Base-by-base conservation (phyloP, 148 eudicot species). In the Nepenthes gracilis region DNA sequence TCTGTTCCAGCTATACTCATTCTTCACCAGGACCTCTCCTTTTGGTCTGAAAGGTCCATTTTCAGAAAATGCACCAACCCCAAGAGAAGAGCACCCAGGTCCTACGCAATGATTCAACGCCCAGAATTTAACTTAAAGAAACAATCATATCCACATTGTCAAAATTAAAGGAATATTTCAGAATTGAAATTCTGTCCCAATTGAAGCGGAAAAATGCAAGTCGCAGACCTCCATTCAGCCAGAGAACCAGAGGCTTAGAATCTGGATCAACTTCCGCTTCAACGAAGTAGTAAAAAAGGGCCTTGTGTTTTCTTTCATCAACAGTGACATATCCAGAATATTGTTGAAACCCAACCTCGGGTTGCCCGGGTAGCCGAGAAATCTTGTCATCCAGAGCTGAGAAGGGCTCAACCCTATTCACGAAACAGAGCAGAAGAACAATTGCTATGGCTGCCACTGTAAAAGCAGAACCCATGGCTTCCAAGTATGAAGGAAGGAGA, bases 1-100 rank as follows among this genome's bases (percentile, higher is more conserved):
- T 81, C 48, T 84, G 67, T 93, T 93, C 99, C 99, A 93, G 67
- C 99, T 93, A 68, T 79, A 67, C 54, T 79, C 88, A 82, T 93
- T 93, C 73, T 72, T 81, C 48, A 83, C 74, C 50, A 93, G 69
- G 58, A 70, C 79, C 69, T 79, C 73, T 60, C 92, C 95, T 76
- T 74, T 84, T 33, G 99, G 99, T 50, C 87, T 86, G 72, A 93
- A 93, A 34, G 99, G 99, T 45, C 99, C 99, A 83, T 93, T 88
- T 58, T 93, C 99, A 68, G 99, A 93, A 72, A 93, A 93, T 74
- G 99, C 99, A 64, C 99, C 99, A 66, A 93, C 99, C 38, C 99
- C 99, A 72, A 93, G 69, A 53, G 99, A 93, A 61, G 99, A 93
- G 72, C 99, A 93, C 33, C 99, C 99, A 69, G 99, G 99, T 60